These are phyloP conservation scores for Paralagenidium karlingii DNA, from an alignment of 352 stramenopile species.

Conservation along the genomic window DNA sequence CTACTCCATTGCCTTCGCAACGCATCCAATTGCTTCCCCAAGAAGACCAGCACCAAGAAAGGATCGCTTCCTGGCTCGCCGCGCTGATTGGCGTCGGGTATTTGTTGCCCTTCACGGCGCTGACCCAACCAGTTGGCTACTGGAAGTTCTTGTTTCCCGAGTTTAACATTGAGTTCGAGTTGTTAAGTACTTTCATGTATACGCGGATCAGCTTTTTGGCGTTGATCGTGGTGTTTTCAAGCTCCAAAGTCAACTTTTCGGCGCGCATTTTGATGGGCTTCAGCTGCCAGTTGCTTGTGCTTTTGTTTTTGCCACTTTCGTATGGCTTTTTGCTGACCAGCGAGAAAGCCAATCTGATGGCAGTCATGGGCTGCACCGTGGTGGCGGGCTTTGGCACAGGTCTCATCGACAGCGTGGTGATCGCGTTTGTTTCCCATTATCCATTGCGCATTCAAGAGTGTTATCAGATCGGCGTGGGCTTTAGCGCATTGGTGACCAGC, in stretches of 20 bases:
- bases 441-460: constrained; percentile 6
- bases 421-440: constrained; percentile 10
- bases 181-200: constrained; percentile 10
- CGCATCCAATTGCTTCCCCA: no score
- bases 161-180: constrained; percentile 14
- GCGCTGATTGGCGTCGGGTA: constrained; percentile 10
- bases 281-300: constrained; percentile 7
- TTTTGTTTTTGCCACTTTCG: constrained; percentile 8
- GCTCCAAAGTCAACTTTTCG: constrained; percentile 3
- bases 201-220: constrained; percentile 7
- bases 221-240: constrained; percentile 7
- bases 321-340: constrained; percentile 3
- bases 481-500: constrained; percentile 10
- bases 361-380: constrained; percentile 6
- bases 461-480: constrained; percentile 11
- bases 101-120: constrained; percentile 13
- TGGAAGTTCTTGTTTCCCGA: constrained; percentile 12
- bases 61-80: no score
- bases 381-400: constrained; percentile 10
- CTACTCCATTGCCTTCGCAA: no score
- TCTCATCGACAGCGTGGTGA: constrained; percentile 10
- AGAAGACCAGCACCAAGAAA: no score
- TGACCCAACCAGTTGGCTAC: constrained; percentile 14
- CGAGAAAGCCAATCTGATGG: constrained; percentile 5
- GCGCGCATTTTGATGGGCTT: constrained; percentile 10